A percentile compares a stretch with the other conserved stretches of the same genome.
Conservation (phyloP, 2,329 filamentous ascomycete genomes). For the Harringtonia aguacate region DNA sequence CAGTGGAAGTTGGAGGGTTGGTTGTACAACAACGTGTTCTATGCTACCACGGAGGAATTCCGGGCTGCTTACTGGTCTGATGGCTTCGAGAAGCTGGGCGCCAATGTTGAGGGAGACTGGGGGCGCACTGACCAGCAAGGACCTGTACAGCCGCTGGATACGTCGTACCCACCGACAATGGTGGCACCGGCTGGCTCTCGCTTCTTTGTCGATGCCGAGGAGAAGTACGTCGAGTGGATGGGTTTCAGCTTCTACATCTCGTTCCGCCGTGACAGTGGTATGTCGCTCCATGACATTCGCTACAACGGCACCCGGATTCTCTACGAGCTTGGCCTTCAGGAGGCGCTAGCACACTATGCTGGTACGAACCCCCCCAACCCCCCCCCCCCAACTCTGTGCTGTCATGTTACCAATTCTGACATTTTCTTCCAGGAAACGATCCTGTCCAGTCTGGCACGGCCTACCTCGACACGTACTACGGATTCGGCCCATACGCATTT, state of each 20-base stretch:
- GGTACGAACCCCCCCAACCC: slow-evolving; percentile 12
- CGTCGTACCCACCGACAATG: slow-evolving; percentile 23
- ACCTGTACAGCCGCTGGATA: slow-evolving; percentile 22
- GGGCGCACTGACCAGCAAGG: slow-evolving; percentile 29
- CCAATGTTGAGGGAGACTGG: slow-evolving; percentile 38
- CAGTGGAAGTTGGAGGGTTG: slow-evolving; percentile 41
- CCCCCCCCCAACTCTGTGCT: not conserved
- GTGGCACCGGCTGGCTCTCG: slow-evolving; percentile 27
- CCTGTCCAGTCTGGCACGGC: slow-evolving; percentile 37
- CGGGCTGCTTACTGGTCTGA: slow-evolving; percentile 28
- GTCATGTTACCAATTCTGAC: too few species aligned
- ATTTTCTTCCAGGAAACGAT: slow-evolving; percentile 23
- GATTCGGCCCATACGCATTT: slow-evolving; percentile 36
- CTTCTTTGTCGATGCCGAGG: slow-evolving; percentile 28
- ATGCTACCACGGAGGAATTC: slow-evolving; percentile 36
- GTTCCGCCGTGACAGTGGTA: slow-evolving; percentile 34
- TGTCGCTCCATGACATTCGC: slow-evolving; percentile 38
- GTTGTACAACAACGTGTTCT: slow-evolving; percentile 44
- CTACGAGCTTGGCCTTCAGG: slow-evolving; percentile 45
- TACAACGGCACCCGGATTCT: slow-evolving; percentile 44
- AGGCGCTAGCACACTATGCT: slow-evolving; percentile 42
- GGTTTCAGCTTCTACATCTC: slow-evolving; percentile 40
- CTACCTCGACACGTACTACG: slow-evolving; percentile 36
- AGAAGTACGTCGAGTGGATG: slow-evolving; percentile 40
- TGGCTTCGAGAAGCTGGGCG: slow-evolving; percentile 33